Evolutionary conservation across 305 asterid genomes (phyloP).

Genomic region (Fraxinus baroniana): DNA sequence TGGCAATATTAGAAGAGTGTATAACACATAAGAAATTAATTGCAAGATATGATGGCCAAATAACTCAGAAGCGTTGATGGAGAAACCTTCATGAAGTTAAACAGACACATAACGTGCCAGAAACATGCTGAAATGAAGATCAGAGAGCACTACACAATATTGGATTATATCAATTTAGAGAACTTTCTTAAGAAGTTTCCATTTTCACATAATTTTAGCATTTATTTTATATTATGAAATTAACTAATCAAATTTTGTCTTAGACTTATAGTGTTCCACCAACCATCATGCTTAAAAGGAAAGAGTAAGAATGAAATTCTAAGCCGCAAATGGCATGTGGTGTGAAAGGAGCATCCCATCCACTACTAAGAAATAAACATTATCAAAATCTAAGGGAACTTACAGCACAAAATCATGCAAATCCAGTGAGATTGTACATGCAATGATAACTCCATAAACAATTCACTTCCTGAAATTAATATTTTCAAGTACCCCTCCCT

Average conservation of each 20-base stretch:
- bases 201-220: not conserved
- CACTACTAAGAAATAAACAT: not conserved
- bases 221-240: not conserved
- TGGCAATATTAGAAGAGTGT: not conserved
- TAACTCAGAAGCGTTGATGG: not conserved
- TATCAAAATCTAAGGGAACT: not conserved
- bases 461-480: not conserved
- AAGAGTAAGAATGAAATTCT: not conserved
- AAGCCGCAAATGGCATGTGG: not conserved
- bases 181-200: not conserved
- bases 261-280: not conserved
- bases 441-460: not conserved
- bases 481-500: not conserved
- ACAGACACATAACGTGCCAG: not conserved
- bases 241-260: not conserved
- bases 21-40: not conserved
- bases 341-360: not conserved
- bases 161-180: not conserved
- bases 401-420: not conserved
- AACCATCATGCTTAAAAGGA: not conserved
- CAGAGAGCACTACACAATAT: not conserved
- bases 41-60: not conserved
- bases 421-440: not conserved
- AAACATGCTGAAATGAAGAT: conserved; percentile 1
- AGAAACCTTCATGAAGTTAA: not conserved